Conservation (phyloP, 805 yeast genomes). For the Candida koratica region DNA sequence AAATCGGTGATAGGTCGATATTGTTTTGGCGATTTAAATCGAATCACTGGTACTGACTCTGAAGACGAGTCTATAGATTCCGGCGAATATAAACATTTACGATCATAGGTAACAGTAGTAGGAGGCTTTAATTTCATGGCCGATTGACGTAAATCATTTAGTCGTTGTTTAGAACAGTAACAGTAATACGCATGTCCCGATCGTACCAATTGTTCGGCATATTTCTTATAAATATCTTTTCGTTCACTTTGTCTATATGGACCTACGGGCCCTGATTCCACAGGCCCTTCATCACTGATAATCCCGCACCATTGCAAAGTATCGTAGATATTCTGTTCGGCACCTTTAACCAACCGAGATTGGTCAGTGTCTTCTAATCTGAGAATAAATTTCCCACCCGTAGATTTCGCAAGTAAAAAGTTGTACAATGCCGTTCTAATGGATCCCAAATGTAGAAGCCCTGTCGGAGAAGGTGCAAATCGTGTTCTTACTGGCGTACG, state of each 20-base stretch:
- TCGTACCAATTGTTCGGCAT: constrained; percentile 54
- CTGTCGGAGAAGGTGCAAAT: constrained; percentile 98
- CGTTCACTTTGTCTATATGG: constrained; percentile 89
- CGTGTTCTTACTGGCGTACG: constrained; percentile 70
- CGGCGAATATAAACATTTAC: constrained; percentile 56
- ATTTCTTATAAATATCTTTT: constrained; percentile 55
- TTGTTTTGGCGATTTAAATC: constrained; percentile 71
- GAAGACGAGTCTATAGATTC: not conserved
- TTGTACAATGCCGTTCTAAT: constrained; percentile 90
- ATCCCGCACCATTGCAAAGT: constrained; percentile 76
- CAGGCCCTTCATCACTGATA: constrained; percentile 78
- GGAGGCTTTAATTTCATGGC: constrained; percentile 80
- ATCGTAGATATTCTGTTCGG: constrained; percentile 75
- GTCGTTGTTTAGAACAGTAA: constrained; percentile 76
- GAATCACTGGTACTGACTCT: constrained; percentile 40
- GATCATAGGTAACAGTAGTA: constrained; percentile 86
- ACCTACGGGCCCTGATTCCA: constrained; percentile 47
- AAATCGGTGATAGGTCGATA: constrained; percentile 70
- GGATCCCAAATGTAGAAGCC: constrained; percentile 90
- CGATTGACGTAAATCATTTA: constrained; percentile 61
- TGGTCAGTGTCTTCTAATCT: constrained; percentile 94
- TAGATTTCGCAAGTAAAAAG: constrained; percentile 71
- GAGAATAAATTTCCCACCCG: constrained; percentile 76
- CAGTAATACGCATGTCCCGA: constrained; percentile 81
- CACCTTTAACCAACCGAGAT: constrained; percentile 70